These are phyloP conservation scores for Verruconis gallopava DNA, from an alignment of 2,329 filamentous ascomycete genomes.

Conservation along the genomic window DNA sequence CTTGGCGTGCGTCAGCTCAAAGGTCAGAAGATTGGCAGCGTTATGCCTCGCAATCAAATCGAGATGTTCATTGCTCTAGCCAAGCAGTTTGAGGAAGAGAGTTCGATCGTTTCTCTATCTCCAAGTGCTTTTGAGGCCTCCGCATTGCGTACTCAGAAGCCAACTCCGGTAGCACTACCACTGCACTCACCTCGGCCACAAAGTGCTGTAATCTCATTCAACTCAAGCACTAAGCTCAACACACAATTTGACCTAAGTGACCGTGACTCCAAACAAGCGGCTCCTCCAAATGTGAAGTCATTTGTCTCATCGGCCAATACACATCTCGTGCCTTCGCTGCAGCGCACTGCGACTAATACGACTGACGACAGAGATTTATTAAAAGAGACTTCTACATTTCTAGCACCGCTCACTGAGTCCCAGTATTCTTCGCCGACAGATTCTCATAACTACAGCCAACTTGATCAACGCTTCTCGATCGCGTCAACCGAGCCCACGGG, in stretches of 20 bases:
- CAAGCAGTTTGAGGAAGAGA: conserved; percentile 7
- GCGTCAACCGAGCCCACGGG: neutral
- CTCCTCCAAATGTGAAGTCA: no score
- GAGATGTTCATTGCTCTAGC: conserved; percentile 7
- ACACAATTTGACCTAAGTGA: no score
- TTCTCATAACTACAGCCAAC: neutral
- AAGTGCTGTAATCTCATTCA: no score
- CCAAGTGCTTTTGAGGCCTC: neutral
- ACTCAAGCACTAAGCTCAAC: no score
- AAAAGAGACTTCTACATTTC: neutral
- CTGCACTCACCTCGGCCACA: no score
- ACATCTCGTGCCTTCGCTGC: no score
- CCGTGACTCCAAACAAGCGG: no score
- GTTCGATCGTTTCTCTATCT: no score
- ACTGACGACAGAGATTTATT: neutral
- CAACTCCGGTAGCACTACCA: no score
- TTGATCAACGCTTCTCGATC: neutral
- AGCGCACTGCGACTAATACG: neutral
- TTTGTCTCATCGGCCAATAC: no score
- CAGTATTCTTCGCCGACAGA: neutral
- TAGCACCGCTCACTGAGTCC: neutral
- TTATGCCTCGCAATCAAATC: conserved; percentile 2
- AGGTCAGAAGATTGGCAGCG: conserved; percentile 10
- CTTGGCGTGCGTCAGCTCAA: conserved; percentile 16
- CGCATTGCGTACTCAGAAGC: neutral